Percentiles rank a stretch among this genome's conserved stretches.
These are phyloP conservation scores for Curvularia verruculosa DNA, from an alignment of 2,329 filamentous ascomycete species.

Conservation along the genomic window DNA sequence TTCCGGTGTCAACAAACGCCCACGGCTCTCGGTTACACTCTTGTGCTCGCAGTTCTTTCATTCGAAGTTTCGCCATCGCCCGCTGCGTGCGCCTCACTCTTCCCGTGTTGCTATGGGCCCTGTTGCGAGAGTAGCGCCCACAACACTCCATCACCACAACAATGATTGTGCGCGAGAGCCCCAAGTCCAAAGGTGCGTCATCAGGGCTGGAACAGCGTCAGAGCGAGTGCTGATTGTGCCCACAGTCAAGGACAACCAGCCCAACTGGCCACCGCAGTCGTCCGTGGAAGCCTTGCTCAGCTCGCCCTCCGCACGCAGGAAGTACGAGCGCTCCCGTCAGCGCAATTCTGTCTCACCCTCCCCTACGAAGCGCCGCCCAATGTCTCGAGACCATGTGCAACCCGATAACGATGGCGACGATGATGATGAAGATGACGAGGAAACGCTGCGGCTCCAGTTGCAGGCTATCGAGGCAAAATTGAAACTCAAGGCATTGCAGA, in stretches of 20 bases:
- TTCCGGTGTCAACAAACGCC: constrained; percentile 26
- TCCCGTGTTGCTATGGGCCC: constrained; percentile 40
- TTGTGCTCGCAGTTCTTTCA: not conserved
- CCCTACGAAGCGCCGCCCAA: constrained; percentile 57
- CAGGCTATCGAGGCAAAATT: constrained; percentile 87
- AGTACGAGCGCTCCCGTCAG: constrained; percentile 68
- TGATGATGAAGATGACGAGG: constrained; percentile 73
- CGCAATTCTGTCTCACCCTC: constrained; percentile 64
- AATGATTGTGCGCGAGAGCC: constrained; percentile 58
- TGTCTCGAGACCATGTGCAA: constrained; percentile 24
- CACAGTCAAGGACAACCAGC: constrained; percentile 48
- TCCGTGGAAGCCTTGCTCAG: constrained; percentile 67
- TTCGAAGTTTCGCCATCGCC: not conserved
- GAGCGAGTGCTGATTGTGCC: constrained; percentile 21
- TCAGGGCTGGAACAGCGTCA: not conserved
- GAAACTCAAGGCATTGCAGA: constrained; percentile 84
- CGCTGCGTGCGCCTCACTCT: not conserved
- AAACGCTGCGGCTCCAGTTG: constrained; percentile 83
- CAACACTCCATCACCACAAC: constrained; percentile 29
- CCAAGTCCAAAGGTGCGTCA: constrained; percentile 50
- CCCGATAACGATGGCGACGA: constrained; percentile 55
- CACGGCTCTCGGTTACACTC: constrained; percentile 7
- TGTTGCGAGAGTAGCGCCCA: constrained; percentile 15
- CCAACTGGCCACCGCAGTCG: constrained; percentile 67
- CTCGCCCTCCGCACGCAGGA: constrained; percentile 79